Percentiles rank a stretch among this genome's conserved stretches.
Conservation (phyloP, 768 basidiomycete genomes). For the Leccinum olivaceopallidum region DNA sequence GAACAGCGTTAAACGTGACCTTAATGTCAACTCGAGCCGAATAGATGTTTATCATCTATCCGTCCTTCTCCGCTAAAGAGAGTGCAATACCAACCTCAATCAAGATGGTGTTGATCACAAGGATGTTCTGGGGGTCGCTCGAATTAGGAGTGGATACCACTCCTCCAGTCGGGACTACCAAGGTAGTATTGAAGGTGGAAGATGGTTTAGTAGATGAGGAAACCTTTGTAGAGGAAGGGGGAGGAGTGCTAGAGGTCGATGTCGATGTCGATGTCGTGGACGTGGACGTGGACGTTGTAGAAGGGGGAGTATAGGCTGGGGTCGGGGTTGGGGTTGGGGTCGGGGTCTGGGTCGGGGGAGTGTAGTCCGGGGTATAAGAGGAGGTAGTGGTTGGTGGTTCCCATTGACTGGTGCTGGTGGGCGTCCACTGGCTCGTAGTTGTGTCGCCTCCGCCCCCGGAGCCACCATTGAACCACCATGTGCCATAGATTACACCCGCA, state of each 20-base stretch:
- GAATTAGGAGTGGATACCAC: constrained; percentile 34
- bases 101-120: constrained; percentile 37
- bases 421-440: constrained; percentile 14
- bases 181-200: constrained; percentile 23
- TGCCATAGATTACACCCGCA: constrained; percentile 58
- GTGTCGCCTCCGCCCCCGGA: constrained; percentile 23
- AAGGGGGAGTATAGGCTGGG: constrained; percentile 15
- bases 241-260: constrained; percentile 1
- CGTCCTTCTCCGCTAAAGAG: constrained; percentile 1
- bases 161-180: constrained; percentile 26
- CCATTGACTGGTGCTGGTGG: constrained; percentile 13
- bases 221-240: constrained; percentile 19
- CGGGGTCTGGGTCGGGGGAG: constrained; percentile 11
- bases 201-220: constrained; percentile 25
- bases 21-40: not conserved
- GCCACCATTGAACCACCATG: constrained; percentile 56
- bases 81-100: constrained; percentile 33
- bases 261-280: not conserved
- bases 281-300: constrained; percentile 24
- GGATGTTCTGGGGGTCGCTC: constrained; percentile 35
- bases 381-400: constrained; percentile 24
- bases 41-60: constrained; percentile 2
- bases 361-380: constrained; percentile 16
- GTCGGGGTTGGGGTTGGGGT: constrained; percentile 14
- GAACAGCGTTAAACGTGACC: not conserved